Percentiles rank a stretch among this genome's conserved stretches.
These are phyloP conservation scores for Leccinellum rugosiceps DNA, from an alignment of 768 basidiomycete species.

Conservation along the genomic window DNA sequence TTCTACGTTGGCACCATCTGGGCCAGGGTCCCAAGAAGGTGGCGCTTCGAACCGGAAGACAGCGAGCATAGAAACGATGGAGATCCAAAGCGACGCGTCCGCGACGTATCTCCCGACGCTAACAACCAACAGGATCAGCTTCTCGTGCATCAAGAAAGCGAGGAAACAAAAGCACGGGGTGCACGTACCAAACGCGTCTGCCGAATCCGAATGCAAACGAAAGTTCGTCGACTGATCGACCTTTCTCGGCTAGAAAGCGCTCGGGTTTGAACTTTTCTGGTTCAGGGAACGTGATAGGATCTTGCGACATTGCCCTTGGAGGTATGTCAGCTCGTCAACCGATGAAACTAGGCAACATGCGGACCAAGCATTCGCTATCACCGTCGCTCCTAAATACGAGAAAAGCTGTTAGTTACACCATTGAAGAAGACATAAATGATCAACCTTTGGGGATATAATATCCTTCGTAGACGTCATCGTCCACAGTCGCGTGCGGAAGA, in stretches of 20 bases:
- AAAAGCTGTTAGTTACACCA: neutral
- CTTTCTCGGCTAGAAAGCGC: conserved; percentile 25
- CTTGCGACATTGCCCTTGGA: conserved; percentile 34
- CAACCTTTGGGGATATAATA: conserved; percentile 53
- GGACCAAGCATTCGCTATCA: conserved; percentile 20
- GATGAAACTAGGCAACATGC: neutral
- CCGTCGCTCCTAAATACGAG: conserved; percentile 15
- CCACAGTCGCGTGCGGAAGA: conserved; percentile 32
- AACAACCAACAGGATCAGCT: neutral
- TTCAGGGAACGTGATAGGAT: conserved; percentile 36
- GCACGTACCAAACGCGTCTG: conserved; percentile 33
- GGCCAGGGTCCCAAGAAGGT: conserved; percentile 18
- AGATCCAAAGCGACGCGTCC: conserved; percentile 35
- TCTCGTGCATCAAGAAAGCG: neutral
- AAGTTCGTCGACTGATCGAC: conserved; percentile 5
- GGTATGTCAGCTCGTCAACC: neutral
- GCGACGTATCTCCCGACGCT: conserved; percentile 45
- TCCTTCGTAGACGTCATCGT: conserved; percentile 42
- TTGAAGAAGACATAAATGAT: neutral
- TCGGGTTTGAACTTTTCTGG: conserved; percentile 38
- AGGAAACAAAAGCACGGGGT: neutral
- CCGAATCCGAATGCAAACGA: conserved; percentile 38
- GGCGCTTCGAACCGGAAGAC: conserved; percentile 13
- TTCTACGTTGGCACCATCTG: conserved; percentile 16
- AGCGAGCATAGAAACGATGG: conserved; percentile 21